Conservation (phyloP, 768 basidiomycete species). For the Flagelloscypha sp. region DNA sequence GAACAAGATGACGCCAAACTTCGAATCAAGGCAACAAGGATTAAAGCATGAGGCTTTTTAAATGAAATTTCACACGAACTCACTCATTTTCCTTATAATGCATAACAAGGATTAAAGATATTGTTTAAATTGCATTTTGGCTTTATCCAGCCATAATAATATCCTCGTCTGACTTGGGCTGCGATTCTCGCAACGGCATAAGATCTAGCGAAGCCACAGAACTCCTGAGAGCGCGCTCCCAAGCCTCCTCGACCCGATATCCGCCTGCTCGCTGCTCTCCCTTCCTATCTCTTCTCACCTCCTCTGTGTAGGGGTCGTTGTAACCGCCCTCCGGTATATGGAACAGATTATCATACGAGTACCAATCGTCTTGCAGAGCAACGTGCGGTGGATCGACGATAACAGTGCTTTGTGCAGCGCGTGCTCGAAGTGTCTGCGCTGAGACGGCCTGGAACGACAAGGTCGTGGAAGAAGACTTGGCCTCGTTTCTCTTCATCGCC, state of each 20-base stretch:
- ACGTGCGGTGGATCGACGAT: slow-evolving; percentile 65
- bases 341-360: slow-evolving; percentile 67
- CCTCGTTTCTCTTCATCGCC: slow-evolving; percentile 51
- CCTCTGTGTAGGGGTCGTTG: slow-evolving; percentile 67
- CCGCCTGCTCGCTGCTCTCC: slow-evolving; percentile 80
- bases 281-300: slow-evolving; percentile 66
- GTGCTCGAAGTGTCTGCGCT: slow-evolving; percentile 48
- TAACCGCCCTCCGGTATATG: slow-evolving; percentile 46
- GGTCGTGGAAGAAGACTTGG: slow-evolving; percentile 39
- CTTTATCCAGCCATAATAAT: slow-evolving; percentile 41
- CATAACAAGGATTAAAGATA: neutral
- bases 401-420: slow-evolving; percentile 48
- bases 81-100: neutral
- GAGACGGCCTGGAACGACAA: slow-evolving; percentile 36
- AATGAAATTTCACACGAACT: slow-evolving; percentile 14
- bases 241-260: slow-evolving; percentile 74
- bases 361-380: slow-evolving; percentile 68
- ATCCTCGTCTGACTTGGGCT: slow-evolving; percentile 29
- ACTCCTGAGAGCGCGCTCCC: slow-evolving; percentile 71
- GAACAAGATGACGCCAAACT: slow-evolving; percentile 43
- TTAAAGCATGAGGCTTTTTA: neutral
- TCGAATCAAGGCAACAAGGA: slow-evolving; percentile 36
- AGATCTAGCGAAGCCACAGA: slow-evolving; percentile 71
- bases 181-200: slow-evolving; percentile 27
- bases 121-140: slow-evolving; percentile 23